Base-by-base conservation (phyloP, 345 rosid species). In the Ceriops decandra region DNA sequence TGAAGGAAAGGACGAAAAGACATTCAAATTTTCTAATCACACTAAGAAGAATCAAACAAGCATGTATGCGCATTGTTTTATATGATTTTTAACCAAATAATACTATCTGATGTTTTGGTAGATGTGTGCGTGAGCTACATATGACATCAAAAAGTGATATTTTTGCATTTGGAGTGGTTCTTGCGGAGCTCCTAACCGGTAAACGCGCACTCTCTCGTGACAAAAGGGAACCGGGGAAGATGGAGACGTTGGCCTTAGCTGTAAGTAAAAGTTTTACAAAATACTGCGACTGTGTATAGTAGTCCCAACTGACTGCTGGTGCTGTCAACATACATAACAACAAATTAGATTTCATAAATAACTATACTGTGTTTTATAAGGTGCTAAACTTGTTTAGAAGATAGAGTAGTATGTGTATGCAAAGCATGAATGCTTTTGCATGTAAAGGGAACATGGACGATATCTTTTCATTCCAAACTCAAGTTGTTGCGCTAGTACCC, bases 131-230 rank as follows among this genome's bases (percentile, higher is more conserved):
- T 10, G 82, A 69, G 57, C 77, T 78, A 17, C 79, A 76, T 27
- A 65, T 76, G 74, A 79, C 81, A 36, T 63, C 79, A 2, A 82
- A 73, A 74, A 68, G 72, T 57, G 81, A 79, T 68, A 81, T 82
- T 30, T 79, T 72, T 64, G 81, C 85, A 21, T 79, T 79, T 22
- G 82, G 82, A 65, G 85, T 79, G 68, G 81, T 76, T 24, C 72
- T 79, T 32, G 76, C 81, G 13, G 82, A 73, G 81, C 85, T 82
- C 57, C 56, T 76, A 73, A 82, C 81, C 2, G 82, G 82, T 20
- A 78, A 71, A 35, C 74, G 58, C 1, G 80, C 82, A 61, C 67
- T 82, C 8, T 20, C 32, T 22, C 77, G 71, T 1, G 71, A 81
- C 65, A 53, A 54, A 24, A 53, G 52, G 33, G 71, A 78, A 67